A percentile compares a stretch with the other conserved stretches of the same genome.
These are phyloP conservation scores for Candida boleticola DNA, from an alignment of 805 yeast genomes.

Conservation along the genomic window DNA sequence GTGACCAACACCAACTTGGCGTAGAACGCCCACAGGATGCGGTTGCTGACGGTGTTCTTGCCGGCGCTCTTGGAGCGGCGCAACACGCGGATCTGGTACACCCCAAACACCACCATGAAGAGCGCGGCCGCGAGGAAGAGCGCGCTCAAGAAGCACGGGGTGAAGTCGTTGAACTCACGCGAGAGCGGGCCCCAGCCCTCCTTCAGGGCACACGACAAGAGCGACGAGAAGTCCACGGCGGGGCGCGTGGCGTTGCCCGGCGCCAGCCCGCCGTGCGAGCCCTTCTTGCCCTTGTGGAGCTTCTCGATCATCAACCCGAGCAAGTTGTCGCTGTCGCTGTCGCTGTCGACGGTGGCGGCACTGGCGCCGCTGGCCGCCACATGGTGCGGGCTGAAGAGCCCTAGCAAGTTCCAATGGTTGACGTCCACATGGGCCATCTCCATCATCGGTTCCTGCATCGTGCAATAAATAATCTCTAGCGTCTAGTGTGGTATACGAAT, in stretches of 20 bases:
- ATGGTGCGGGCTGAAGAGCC: background rate
- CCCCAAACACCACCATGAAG: conserved; percentile 44
- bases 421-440: background rate
- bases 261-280: too few relatives aligned
- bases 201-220: conserved; percentile 26
- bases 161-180: conserved; percentile 47
- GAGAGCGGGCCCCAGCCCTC: conserved; percentile 49
- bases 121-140: conserved; percentile 41
- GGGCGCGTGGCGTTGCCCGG: too few relatives aligned
- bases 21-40: conserved; percentile 38
- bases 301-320: conserved; percentile 7
- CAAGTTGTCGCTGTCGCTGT: background rate
- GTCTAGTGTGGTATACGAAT: too few relatives aligned
- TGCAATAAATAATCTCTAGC: too few relatives aligned
- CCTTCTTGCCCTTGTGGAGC: conserved; percentile 13
- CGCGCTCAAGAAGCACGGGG: conserved; percentile 62
- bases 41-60: conserved; percentile 24
- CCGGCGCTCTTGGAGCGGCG: conserved; percentile 32
- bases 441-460: conserved; percentile 1
- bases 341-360: background rate
- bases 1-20: conserved; percentile 39
- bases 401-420: background rate
- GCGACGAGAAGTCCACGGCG: background rate
- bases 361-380: background rate
- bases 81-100: conserved; percentile 30